Conservation (phyloP, 257 asterid species). For the Anisodus tanguticus region DNA sequence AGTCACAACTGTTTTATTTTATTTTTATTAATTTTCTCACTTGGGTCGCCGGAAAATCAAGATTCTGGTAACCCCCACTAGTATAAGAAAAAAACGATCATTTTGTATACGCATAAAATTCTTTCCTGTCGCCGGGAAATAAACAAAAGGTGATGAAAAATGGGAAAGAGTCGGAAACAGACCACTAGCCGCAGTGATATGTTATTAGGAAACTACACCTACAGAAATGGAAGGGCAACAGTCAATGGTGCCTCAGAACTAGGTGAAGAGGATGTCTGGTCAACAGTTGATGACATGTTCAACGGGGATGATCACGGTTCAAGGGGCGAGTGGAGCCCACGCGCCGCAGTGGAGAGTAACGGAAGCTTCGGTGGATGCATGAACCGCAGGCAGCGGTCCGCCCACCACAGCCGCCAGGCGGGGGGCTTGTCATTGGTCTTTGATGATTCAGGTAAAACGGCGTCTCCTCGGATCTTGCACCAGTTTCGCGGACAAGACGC, state of each 20-base stretch:
- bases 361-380: slow-evolving; percentile 41
- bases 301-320: slow-evolving; percentile 46
- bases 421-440: slow-evolving; percentile 80
- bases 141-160: slow-evolving; percentile 33
- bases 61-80: slow-evolving; percentile 43
- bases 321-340: slow-evolving; percentile 50
- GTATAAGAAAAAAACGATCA: background rate
- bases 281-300: slow-evolving; percentile 50
- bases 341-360: slow-evolving; percentile 47
- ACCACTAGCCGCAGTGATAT: slow-evolving; percentile 67
- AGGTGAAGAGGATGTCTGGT: slow-evolving; percentile 85
- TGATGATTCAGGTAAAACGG: slow-evolving; percentile 48
- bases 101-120: background rate
- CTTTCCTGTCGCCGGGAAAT: slow-evolving; percentile 42
- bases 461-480: slow-evolving; percentile 59
- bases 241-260: slow-evolving; percentile 56
- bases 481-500: slow-evolving; percentile 56
- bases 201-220: slow-evolving; percentile 53
- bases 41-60: slow-evolving; percentile 48
- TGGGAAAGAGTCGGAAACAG: slow-evolving; percentile 83
- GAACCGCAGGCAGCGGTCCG: slow-evolving; percentile 41
- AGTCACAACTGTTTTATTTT: background rate
- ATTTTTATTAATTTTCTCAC: background rate
- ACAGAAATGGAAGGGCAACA: slow-evolving; percentile 45
- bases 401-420: slow-evolving; percentile 35